Percentiles rank a stretch among this genome's conserved stretches.
Evolutionary conservation across 352 stramenopile genomes (phyloP).

Genomic region (Labyrinthula sp.): DNA sequence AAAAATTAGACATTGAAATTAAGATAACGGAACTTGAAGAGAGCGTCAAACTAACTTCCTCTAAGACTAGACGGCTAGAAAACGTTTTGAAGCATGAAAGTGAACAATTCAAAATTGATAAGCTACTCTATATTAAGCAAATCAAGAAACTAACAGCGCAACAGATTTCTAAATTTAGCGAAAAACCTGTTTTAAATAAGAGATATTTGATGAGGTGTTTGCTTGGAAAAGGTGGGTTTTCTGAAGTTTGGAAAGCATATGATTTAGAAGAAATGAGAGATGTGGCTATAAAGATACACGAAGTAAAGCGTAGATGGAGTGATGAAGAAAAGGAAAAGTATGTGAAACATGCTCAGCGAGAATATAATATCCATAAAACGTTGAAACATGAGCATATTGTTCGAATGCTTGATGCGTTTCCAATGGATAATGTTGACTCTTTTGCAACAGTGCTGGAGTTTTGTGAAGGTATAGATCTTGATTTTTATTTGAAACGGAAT

Average conservation of each 20-base stretch:
- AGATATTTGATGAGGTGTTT: slow-evolving; percentile 58
- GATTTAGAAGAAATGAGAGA: slow-evolving; percentile 49
- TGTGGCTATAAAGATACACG: slow-evolving; percentile 71
- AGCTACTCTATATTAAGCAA: slow-evolving; percentile 22
- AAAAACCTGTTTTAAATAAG: slow-evolving; percentile 37
- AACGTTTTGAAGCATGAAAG: slow-evolving; percentile 24
- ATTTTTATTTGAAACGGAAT: slow-evolving; percentile 53
- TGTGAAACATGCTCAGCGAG: slow-evolving; percentile 67
- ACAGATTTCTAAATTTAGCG: slow-evolving; percentile 31
- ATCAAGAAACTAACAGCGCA: slow-evolving; percentile 20
- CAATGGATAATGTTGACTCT: slow-evolving; percentile 64
- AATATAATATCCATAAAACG: slow-evolving; percentile 64
- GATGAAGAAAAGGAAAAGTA: slow-evolving; percentile 67
- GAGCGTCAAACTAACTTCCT: slow-evolving; percentile 22
- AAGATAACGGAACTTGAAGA: slow-evolving; percentile 27
- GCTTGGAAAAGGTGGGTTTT: slow-evolving; percentile 69
- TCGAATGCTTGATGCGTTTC: slow-evolving; percentile 66
- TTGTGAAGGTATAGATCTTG: slow-evolving; percentile 57
- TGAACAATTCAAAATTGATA: slow-evolving; percentile 22
- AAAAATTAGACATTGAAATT: slow-evolving; percentile 24
- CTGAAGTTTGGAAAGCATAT: slow-evolving; percentile 64
- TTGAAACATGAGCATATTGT: slow-evolving; percentile 64
- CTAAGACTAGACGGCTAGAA: slow-evolving; percentile 26
- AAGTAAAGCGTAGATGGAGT: slow-evolving; percentile 58
- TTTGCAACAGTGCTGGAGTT: slow-evolving; percentile 75